A percentile compares a stretch with the other conserved stretches of the same genome.
Conservation (phyloP, 306 rosid species). For the Sophora flavescens region DNA sequence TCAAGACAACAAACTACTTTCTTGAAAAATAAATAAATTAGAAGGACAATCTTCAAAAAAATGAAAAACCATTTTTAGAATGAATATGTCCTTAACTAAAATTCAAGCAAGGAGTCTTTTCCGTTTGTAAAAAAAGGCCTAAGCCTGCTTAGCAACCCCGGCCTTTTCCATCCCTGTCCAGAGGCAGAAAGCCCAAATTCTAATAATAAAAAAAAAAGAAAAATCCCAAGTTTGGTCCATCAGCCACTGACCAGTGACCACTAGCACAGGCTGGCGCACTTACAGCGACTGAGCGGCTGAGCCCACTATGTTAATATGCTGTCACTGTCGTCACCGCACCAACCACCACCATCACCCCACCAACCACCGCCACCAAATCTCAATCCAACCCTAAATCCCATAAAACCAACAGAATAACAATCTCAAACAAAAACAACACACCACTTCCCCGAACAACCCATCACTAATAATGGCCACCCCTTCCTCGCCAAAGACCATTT, state of each 20-base stretch:
- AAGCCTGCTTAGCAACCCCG: too few relatives aligned
- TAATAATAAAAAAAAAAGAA: too few relatives aligned
- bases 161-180: too few relatives aligned
- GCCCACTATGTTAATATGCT: background rate
- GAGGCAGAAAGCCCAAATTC: too few relatives aligned
- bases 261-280: background rate
- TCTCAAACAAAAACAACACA: background rate
- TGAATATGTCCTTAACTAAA: too few relatives aligned
- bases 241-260: background rate
- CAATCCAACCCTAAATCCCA: conserved; percentile 15
- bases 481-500: conserved; percentile 19
- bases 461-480: conserved; percentile 37
- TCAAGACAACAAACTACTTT: conserved; percentile 84
- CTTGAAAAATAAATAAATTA: conserved; percentile 36
- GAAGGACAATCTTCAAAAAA: too few relatives aligned
- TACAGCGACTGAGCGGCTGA: background rate
- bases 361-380: conserved; percentile 31
- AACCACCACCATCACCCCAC: background rate
- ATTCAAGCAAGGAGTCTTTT: too few relatives aligned
- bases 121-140: too few relatives aligned
- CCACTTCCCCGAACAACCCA: background rate
- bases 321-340: conserved; percentile 9
- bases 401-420: background rate
- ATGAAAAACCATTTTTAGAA: too few relatives aligned
- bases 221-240: background rate